These are phyloP conservation scores for Mycena crocata DNA, from an alignment of 768 basidiomycete species.

Conservation along the genomic window DNA sequence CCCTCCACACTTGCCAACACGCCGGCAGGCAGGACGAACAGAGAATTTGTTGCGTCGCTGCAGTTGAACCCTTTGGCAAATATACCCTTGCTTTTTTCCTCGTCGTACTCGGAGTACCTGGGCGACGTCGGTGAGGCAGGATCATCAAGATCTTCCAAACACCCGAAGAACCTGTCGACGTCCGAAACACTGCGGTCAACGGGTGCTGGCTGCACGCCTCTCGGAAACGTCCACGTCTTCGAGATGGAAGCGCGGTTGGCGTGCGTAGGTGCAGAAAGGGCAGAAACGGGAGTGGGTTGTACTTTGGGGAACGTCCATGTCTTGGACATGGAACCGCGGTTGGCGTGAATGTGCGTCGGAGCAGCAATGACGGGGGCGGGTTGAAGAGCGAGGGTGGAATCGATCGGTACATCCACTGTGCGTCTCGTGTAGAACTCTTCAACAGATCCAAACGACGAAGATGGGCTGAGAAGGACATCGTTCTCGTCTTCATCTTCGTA, in stretches of 20 bases:
- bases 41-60: constrained; percentile 54
- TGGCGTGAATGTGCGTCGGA: constrained; percentile 41
- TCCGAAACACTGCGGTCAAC: constrained; percentile 52
- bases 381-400: constrained; percentile 38
- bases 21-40: constrained; percentile 59
- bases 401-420: constrained; percentile 27
- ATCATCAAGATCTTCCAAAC: constrained; percentile 67
- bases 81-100: constrained; percentile 69
- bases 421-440: constrained; percentile 56
- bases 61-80: constrained; percentile 68
- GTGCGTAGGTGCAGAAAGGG: constrained; percentile 44
- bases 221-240: constrained; percentile 79
- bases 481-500: constrained; percentile 80
- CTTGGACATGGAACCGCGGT: constrained; percentile 64
- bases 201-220: constrained; percentile 36
- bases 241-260: constrained; percentile 59
- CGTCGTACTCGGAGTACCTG: constrained; percentile 54
- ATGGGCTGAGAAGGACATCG: constrained; percentile 60
- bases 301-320: constrained; percentile 79
- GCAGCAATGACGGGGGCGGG: constrained; percentile 38
- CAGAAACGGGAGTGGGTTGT: constrained; percentile 27
- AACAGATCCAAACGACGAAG: constrained; percentile 66
- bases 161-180: constrained; percentile 85
- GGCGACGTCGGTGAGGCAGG: constrained; percentile 55
- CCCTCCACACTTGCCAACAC: constrained; percentile 52